Conservation (phyloP, 73 alveolate genomes). For the Strombidium stylifer region DNA sequence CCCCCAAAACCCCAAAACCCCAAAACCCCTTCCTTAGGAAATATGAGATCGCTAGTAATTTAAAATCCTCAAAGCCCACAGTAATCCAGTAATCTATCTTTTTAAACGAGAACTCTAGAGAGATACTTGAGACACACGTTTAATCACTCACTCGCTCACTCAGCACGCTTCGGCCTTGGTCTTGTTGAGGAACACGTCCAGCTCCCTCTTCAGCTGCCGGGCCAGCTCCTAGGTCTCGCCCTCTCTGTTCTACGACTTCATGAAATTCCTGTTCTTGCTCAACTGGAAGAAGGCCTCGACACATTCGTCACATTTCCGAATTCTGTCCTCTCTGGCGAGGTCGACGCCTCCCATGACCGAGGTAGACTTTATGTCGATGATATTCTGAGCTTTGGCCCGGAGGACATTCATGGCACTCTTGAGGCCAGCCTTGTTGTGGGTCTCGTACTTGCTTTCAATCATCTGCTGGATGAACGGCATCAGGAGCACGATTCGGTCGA, state of each 20-base stretch:
- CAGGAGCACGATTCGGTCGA: conserved; percentile 36
- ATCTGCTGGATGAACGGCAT: conserved; percentile 34
- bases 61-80: neutral
- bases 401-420: conserved; percentile 33
- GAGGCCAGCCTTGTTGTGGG: conserved; percentile 63
- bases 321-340: conserved; percentile 63
- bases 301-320: conserved; percentile 47
- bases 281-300: conserved; percentile 24
- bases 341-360: conserved; percentile 59
- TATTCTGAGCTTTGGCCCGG: conserved; percentile 27
- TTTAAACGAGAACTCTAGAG: conserved; percentile 11
- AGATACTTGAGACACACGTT: too few relatives aligned
- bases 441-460: conserved; percentile 59
- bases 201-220: conserved; percentile 5
- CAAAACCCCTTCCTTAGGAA: too few relatives aligned
- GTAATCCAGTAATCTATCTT: neutral
- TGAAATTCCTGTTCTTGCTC: conserved; percentile 19
- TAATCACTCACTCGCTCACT: neutral
- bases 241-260: conserved; percentile 25
- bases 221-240: conserved; percentile 40
- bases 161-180: conserved; percentile 33
- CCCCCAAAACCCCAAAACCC: too few relatives aligned
- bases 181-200: conserved; percentile 31
- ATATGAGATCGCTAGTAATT: neutral
- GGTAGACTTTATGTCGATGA: conserved; percentile 23